Evolutionary conservation across 2,329 filamentous ascomycete species (phyloP).

Genomic region (Neofusicoccum sp.): DNA sequence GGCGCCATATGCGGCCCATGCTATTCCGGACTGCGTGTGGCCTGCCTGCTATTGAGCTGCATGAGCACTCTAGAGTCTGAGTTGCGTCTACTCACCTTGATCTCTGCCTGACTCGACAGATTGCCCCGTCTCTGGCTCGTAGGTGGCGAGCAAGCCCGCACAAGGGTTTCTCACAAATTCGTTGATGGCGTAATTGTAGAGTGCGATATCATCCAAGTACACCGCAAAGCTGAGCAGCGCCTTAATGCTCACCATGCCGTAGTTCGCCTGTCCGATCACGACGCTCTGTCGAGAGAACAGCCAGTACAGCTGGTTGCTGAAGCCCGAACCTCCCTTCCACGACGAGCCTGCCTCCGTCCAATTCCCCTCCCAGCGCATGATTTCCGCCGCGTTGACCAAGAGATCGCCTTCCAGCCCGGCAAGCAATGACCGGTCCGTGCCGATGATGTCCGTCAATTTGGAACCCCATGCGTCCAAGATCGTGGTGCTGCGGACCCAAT

Average conservation of each 20-base stretch:
- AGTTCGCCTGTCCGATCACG: conserved; percentile 47
- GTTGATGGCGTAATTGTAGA: conserved; percentile 47
- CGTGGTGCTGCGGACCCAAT: conserved; percentile 38
- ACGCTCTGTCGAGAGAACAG: conserved; percentile 44
- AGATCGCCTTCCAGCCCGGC: conserved; percentile 45
- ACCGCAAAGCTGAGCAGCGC: conserved; percentile 44
- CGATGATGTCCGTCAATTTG: conserved; percentile 38
- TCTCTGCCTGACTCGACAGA: conserved; percentile 43
- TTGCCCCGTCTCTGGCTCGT: conserved; percentile 40
- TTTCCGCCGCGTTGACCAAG: conserved; percentile 48
- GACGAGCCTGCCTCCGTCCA: conserved; percentile 42
- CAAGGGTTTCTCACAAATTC: conserved; percentile 42
- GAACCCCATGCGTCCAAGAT: conserved; percentile 45
- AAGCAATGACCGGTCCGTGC: conserved; percentile 40
- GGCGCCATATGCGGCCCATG: conserved; percentile 41
- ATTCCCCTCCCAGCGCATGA: conserved; percentile 48
- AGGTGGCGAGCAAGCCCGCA: conserved; percentile 36
- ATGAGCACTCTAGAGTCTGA: neutral
- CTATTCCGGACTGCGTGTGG: conserved; percentile 31
- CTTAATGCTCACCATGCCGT: conserved; percentile 47
- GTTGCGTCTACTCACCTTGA: conserved; percentile 28
- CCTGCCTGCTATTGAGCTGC: conserved; percentile 28
- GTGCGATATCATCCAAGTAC: conserved; percentile 44
- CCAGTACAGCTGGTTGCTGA: conserved; percentile 47
- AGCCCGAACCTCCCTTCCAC: conserved; percentile 41